A percentile compares a stretch with the other conserved stretches of the same genome.
phyloP scores from a whole-genome alignment of 352 stramenopile genomes.

The Phytopythium sindhum region DNA sequence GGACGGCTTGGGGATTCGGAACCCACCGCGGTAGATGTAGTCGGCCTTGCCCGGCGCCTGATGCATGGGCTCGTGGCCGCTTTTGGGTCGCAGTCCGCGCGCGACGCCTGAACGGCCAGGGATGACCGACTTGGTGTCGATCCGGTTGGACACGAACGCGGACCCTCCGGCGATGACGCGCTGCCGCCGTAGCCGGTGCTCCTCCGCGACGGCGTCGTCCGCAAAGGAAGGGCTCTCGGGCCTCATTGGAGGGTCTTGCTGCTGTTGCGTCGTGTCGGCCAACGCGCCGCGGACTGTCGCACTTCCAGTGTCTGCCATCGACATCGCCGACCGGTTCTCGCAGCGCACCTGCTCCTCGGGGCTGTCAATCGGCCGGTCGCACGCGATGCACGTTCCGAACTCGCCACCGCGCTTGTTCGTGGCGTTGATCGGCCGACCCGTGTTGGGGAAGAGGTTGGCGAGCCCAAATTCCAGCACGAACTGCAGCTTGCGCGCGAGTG shows the following conservation, averaged over 20 bases:
- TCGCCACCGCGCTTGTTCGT: slow-evolving; percentile 20
- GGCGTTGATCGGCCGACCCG: slow-evolving; percentile 28
- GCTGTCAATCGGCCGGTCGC: slow-evolving; percentile 51
- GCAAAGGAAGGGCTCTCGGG: slow-evolving; percentile 8
- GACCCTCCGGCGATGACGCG: slow-evolving; percentile 14
- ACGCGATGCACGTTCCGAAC: slow-evolving; percentile 61
- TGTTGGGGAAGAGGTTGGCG: slow-evolving; percentile 59
- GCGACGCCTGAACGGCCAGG: slow-evolving; percentile 38
- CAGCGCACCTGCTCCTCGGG: slow-evolving; percentile 7
- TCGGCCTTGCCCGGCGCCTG: slow-evolving; percentile 39
- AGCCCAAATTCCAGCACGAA: slow-evolving; percentile 61
- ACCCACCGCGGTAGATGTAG: slow-evolving; percentile 58
- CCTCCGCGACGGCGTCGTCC: slow-evolving; percentile 20
- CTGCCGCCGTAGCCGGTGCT: slow-evolving; percentile 31
- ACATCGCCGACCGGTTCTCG: neutral
- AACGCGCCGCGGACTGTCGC: neutral
- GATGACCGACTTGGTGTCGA: slow-evolving; percentile 49
- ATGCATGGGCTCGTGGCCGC: slow-evolving; percentile 26
- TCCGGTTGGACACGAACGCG: slow-evolving; percentile 23
- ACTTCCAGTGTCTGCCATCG: neutral
- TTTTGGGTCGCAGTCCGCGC: slow-evolving; percentile 27
- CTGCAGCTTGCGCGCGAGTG: slow-evolving; percentile 36
- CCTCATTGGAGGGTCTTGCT: neutral
- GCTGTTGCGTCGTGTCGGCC: neutral
- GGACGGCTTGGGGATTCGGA: slow-evolving; percentile 41